Percentiles rank a stretch among this genome's conserved stretches.
These are phyloP conservation scores for Pythium catenulatum DNA, from an alignment of 352 stramenopile genomes.

Conservation along the genomic window DNA sequence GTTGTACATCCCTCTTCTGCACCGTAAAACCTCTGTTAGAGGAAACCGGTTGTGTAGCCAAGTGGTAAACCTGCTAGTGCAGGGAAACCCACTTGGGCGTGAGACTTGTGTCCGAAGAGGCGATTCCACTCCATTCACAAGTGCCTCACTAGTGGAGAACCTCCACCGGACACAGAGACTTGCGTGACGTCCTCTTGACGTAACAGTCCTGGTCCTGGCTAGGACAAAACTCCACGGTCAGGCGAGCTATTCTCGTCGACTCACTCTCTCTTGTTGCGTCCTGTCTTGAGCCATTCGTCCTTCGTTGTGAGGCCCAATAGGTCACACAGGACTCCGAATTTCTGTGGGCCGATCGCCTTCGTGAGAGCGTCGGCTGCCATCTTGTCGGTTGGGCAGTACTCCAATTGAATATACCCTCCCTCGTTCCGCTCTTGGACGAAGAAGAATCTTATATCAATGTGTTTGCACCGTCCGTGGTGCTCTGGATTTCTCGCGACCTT, in stretches of 20 bases:
- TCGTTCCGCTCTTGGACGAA: constrained; percentile 16
- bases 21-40: neutral
- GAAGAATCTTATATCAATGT: constrained; percentile 30
- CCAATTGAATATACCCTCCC: neutral
- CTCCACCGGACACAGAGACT: constrained; percentile 4
- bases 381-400: constrained; percentile 11
- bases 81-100: constrained; percentile 26
- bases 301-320: too few species aligned
- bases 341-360: too few species aligned
- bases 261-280: too few species aligned
- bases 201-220: neutral
- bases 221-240: neutral
- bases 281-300: too few species aligned
- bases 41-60: too few species aligned
- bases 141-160: constrained; percentile 26
- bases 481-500: neutral
- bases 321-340: too few species aligned
- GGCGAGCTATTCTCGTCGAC: neutral
- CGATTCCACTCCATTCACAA: constrained; percentile 28
- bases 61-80: constrained; percentile 9
- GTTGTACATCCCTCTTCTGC: neutral
- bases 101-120: constrained; percentile 7
- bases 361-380: constrained; percentile 6
- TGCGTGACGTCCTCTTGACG: neutral
- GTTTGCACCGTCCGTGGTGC: constrained; percentile 25